Percentiles rank a stretch among this genome's conserved stretches.
These are phyloP conservation scores for Thuja plicata DNA, from an alignment of 83 land plant genomes.

Conservation along the genomic window DNA sequence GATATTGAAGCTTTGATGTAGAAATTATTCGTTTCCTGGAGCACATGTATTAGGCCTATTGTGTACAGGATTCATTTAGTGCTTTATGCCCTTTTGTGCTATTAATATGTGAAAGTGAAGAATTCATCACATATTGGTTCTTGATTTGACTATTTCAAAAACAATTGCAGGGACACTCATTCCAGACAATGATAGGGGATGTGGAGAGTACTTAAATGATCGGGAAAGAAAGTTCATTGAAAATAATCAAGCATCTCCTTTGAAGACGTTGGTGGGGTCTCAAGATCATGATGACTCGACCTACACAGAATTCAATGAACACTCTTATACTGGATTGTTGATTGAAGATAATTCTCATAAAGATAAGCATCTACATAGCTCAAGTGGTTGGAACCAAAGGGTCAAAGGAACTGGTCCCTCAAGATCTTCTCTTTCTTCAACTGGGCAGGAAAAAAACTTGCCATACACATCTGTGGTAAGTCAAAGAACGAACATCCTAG, in stretches of 20 bases:
- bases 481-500: background rate
- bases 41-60: background rate
- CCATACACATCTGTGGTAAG: conserved; percentile 56
- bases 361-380: background rate
- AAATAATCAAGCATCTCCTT: conserved; percentile 7
- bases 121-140: background rate
- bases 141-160: background rate
- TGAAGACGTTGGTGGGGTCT: background rate
- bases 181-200: background rate
- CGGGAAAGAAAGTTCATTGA: background rate
- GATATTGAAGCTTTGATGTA: background rate
- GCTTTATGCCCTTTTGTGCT: background rate
- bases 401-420: conserved; percentile 33
- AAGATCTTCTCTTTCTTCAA: conserved; percentile 26
- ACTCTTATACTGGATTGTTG: background rate
- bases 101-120: background rate
- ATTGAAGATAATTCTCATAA: background rate
- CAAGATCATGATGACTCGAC: background rate
- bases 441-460: conserved; percentile 40
- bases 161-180: conserved; percentile 8
- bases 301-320: conserved; percentile 3
- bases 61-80: background rate
- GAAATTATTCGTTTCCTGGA: background rate
- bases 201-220: background rate
- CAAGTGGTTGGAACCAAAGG: conserved; percentile 12